Evolutionary conservation across 805 yeast genomes (phyloP), one percentile per base, ranked within the genome.

Genomic region (Phaffomyces thermotolerans): DNA sequence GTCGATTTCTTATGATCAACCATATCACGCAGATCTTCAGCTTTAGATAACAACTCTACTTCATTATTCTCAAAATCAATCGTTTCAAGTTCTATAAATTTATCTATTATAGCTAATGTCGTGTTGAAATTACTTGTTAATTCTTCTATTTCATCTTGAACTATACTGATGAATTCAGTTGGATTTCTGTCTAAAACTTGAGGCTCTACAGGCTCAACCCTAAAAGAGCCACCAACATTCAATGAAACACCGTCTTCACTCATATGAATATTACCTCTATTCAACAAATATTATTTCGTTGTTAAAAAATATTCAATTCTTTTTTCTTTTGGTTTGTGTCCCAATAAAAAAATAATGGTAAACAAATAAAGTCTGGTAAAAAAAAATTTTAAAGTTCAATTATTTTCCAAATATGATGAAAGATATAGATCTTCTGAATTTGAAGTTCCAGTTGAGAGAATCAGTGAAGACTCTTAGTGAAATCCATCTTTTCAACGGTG

Each of bases 401-500:
- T n/a, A n/a, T n/a, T n/a, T n/a, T n/a, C n/a, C n/a, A n/a, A n/a
- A n/a, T 4, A 20, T 1, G 13, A 39, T 44, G 42, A 27, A 34
- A n/a, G 27, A 25, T 4, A 39, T 36, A 34, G 47, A 41, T 7
- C 12, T 58, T 20, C 42, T 43, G 4, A 57, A 54, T 29, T 39
- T 60, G 10, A 51, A 42, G 24, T 30, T 40, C 4, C 57, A 57
- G 13, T 54, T 75, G 25, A 56, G 72, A 20, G 60, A 58, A 34
- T 72, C 84, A 2, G 64, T 71, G 5, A 48, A 51, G 23, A 65
- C 68, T 4, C 66, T 87, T 17, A 60, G 77, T 1, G 73, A 75
- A 30, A 66, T 86, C 47, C 78, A 84, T 46, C 67, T 88, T 12
- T 71, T 72, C 54, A 79, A 78, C 41, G 80, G 89, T 0, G 78